These are phyloP conservation scores for Licmophora abbreviata DNA, from an alignment of 108 stramenopile genomes.

Conservation along the genomic window DNA sequence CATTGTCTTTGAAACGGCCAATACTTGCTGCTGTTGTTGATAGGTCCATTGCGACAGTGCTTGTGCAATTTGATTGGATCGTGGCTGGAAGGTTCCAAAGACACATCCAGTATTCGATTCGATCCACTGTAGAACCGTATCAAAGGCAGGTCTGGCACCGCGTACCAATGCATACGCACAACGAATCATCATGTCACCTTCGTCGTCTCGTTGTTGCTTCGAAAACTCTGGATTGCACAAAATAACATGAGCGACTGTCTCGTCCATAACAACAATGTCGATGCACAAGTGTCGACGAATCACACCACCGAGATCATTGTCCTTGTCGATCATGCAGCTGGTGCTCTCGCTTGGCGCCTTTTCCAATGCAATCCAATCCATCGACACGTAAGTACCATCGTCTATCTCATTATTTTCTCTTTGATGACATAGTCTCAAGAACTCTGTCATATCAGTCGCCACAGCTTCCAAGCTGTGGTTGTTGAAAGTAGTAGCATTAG, in stretches of 20 bases:
- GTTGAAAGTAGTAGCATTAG: background rate
- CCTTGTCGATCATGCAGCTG: no score
- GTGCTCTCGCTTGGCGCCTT: background rate
- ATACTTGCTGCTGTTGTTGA: no score
- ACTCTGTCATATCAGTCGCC: background rate
- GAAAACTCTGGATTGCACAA: slow-evolving; percentile 2
- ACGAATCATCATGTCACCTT: background rate
- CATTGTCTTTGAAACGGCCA: background rate
- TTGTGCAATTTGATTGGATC: no score
- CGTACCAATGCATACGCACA: background rate
- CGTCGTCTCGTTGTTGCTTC: background rate
- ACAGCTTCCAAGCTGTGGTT: background rate
- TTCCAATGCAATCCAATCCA: background rate
- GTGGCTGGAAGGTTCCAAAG: no score
- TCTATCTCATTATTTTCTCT: background rate
- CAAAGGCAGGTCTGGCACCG: background rate
- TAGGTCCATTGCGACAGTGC: no score
- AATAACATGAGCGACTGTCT: background rate
- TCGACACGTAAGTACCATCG: background rate
- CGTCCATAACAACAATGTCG: background rate
- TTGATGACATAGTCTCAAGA: background rate
- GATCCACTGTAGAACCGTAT: background rate
- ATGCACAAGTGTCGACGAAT: no score
- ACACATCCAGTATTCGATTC: background rate
- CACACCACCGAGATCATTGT: no score